Evolutionary conservation across 2,329 filamentous ascomycete species (phyloP).

Genomic region (Fusarium chlamydosporum): DNA sequence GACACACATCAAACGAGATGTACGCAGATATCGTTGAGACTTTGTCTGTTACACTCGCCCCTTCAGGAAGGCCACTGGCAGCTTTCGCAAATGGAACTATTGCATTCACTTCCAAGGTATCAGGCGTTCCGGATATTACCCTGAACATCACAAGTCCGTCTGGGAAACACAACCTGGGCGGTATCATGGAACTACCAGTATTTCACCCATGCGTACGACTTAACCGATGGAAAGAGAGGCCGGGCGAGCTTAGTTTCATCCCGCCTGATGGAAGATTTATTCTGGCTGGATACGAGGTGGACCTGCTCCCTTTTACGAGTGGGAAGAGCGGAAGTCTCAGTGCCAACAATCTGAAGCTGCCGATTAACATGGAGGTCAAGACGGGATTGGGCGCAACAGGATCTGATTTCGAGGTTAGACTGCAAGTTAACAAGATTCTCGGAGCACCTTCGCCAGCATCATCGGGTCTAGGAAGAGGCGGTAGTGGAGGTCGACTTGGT

Average conservation of each 20-base stretch:
- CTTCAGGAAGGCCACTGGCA: conserved; percentile 87
- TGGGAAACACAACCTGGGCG: conserved; percentile 80
- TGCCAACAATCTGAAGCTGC: conserved; percentile 79
- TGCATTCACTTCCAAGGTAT: conserved; percentile 94
- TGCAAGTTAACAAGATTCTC: conserved; percentile 79
- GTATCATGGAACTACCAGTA: conserved; percentile 86
- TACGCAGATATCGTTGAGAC: conserved; percentile 97
- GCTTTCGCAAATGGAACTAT: conserved; percentile 93
- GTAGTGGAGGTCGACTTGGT: conserved; percentile 58
- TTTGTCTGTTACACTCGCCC: conserved; percentile 87
- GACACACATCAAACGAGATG: conserved; percentile 96
- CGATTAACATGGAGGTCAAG: conserved; percentile 84
- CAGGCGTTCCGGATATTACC: conserved; percentile 91
- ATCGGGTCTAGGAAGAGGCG: conserved; percentile 59
- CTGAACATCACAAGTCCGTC: conserved; percentile 84
- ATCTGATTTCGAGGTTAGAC: conserved; percentile 88
- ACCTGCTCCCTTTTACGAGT: conserved; percentile 81
- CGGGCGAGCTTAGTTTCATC: conserved; percentile 94
- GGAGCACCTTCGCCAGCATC: conserved; percentile 56
- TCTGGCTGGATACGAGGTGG: conserved; percentile 93
- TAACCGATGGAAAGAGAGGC: conserved; percentile 88
- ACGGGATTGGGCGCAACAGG: conserved; percentile 81
- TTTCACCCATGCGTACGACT: conserved; percentile 97
- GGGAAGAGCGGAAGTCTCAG: conserved; percentile 68
- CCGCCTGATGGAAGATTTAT: conserved; percentile 96